phyloP scores from a whole-genome alignment of 202 grass and related monocot genomes.

The Zoysia matrella region DNA sequence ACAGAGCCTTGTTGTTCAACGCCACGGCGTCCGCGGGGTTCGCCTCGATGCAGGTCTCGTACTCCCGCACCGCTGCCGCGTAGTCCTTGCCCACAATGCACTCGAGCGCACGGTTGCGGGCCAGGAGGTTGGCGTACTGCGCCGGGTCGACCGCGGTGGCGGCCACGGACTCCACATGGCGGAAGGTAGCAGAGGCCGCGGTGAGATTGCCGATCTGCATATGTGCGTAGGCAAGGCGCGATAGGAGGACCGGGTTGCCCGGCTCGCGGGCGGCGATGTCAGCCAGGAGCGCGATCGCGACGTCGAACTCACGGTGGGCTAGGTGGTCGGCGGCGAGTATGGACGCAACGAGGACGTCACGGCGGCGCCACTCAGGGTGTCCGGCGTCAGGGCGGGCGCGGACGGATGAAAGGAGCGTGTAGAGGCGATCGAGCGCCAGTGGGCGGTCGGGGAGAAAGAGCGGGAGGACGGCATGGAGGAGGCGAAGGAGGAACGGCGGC shows the following conservation, averaged over 20 bases:
- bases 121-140: constrained; percentile 63
- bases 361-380: constrained; percentile 58
- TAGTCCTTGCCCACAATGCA: constrained; percentile 81
- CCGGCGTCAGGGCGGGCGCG: constrained; percentile 41
- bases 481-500: constrained; percentile 76
- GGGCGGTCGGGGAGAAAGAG: constrained; percentile 72
- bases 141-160: constrained; percentile 14
- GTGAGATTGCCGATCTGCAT: constrained; percentile 89
- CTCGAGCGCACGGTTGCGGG: constrained; percentile 78
- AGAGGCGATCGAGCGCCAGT: constrained; percentile 85
- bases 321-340: constrained; percentile 84
- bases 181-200: constrained; percentile 62
- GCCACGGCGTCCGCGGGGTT: constrained; percentile 73
- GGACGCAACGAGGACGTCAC: constrained; percentile 58
- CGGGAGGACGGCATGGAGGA: constrained; percentile 79
- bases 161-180: constrained; percentile 58
- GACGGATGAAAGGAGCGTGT: constrained; percentile 79
- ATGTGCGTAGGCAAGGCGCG: constrained; percentile 82
- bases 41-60: constrained; percentile 83
- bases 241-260: constrained; percentile 54
- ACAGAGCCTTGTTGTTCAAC: constrained; percentile 91
- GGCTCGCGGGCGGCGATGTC: constrained; percentile 27
- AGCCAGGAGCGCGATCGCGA: constrained; percentile 67
- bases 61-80: constrained; percentile 87
- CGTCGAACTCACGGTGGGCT: constrained; percentile 85